Evolutionary conservation across 257 asterid species (phyloP).

Genomic region (Apocynum venetum): DNA sequence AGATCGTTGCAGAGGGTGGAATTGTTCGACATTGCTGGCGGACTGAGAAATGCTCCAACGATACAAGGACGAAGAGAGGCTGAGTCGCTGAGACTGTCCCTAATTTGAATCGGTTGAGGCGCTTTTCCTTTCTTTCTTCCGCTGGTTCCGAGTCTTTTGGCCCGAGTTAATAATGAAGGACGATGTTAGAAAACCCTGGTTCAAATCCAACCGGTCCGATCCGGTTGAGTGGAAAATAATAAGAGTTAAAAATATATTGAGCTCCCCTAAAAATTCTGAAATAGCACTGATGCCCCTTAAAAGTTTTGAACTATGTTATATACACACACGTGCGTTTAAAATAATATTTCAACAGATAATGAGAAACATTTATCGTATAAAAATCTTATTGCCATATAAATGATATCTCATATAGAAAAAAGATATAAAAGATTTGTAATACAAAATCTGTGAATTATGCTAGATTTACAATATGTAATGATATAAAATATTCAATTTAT

Average conservation of each 20-base stretch:
- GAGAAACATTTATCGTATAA: no score
- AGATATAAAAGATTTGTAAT: no score
- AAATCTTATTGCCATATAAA: no score
- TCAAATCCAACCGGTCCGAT: neutral
- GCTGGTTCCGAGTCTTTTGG: neutral
- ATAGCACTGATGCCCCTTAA: neutral
- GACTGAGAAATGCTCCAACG: neutral
- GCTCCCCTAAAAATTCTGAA: neutral
- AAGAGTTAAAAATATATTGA: neutral
- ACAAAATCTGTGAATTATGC: no score
- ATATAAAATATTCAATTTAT: no score
- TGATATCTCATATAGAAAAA: no score
- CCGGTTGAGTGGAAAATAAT: neutral
- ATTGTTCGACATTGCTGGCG: constrained; percentile 42
- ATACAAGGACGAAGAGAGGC: neutral
- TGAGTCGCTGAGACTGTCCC: neutral
- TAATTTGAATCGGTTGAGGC: constrained; percentile 40
- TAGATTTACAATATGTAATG: no score
- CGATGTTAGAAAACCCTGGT: neutral
- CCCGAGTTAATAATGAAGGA: neutral
- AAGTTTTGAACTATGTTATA: no score
- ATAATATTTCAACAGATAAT: no score
- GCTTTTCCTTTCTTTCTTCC: constrained; percentile 6
- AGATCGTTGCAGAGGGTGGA: constrained; percentile 38
- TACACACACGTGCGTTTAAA: no score